Evolutionary conservation across 192 early-diverging fungal genomes (phyloP), one percentile per base, ranked within the genome.

Genomic region (Backusella tarrabulga): DNA sequence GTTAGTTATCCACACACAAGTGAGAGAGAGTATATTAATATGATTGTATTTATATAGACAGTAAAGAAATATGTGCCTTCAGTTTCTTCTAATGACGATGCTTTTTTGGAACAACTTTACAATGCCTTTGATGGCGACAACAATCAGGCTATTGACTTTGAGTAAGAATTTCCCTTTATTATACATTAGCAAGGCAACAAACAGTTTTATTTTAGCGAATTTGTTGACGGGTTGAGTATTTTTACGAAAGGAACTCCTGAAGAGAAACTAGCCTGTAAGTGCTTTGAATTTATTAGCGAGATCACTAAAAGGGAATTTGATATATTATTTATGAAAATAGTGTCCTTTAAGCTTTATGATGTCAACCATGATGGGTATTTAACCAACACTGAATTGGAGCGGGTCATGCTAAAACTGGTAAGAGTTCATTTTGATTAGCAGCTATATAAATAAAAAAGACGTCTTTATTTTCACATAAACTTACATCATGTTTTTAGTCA

Each of bases 281-380:
- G 3, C 23, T 17, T 41, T 36, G 7, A 34, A 44, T 26, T 1
- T 50, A 11, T 2, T 38, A 76, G 6, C 52, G 12, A 41, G 19
- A 76, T 12, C 23, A 38, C 40, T 56, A 71, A 17, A 15, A 44
- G 12, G 12, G 42, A 50, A 14, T 12, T 74, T 54, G 11, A 32
- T 70, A 19, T 56, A 34, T 67, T 32, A 32, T 32, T 32, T 3
- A 32, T 32, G 32, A 21, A 52, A 17, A 80, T 9, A 95, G 93
- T 95, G 69, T 92, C 91, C 3, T 95, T 95, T 82, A 87, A 88
- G 73, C 76, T 95, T 50, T 95, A 95, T 81, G 93, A 95, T 85
- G 86, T 94, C 41, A 89, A 95, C 73, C 90, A 92, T 72, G 90
- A 87, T 77, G 93, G 93, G 26, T 90, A 88, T 34, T 88, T 95